Evolutionary conservation across 352 stramenopile genomes (phyloP), one percentile per base, ranked within the genome.

Genomic region (Phytophthora lateralis): DNA sequence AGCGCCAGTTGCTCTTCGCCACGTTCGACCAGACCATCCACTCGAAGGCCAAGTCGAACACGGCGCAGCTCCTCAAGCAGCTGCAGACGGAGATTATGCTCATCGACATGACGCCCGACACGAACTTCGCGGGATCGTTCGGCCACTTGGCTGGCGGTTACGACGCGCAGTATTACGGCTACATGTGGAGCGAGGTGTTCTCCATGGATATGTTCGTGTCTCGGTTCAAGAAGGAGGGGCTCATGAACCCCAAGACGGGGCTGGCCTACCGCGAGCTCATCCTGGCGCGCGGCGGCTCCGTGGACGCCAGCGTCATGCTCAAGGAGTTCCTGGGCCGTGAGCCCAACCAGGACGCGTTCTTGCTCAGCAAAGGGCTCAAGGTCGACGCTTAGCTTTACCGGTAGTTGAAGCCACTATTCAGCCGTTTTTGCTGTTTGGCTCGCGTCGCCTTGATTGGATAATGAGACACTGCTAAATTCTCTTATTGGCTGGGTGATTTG

Each of bases 181-280:
- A 97, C 79, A 83, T 97, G 78, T 97, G 89, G 88, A 94, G 86
- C 52, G 86, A 96, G 56, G 88, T 96, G 11, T 87, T 95, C 41
- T 94, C 85, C 57, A 89, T 91, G 63, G 89, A 96, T 62, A 96
- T 97, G 89, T 97, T 97, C 67, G 71, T 84, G 43, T 89, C 82
- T 62, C 77, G 85, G 21, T 96, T 97, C 75, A 85, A 93, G 76
- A 83, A 85, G 47, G 85, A 96, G 44, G 84, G 84, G 21, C 65
- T 93, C 3, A 89, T 96, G 81, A 94, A 93, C 63, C 65, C 79
- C 12, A 78, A 73, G 69, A 93, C 86, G 0, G 89, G 89, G 6
- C 66, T 93, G 27, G 80, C 82, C 30, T 96, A 97, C 63, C 84
- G 89, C 14, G 90, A 97, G 67, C 73, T 92, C 41, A 90, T 97